Evolutionary conservation across 2,329 filamentous ascomycete species (phyloP).

Genomic region (Xylaria sp.): DNA sequence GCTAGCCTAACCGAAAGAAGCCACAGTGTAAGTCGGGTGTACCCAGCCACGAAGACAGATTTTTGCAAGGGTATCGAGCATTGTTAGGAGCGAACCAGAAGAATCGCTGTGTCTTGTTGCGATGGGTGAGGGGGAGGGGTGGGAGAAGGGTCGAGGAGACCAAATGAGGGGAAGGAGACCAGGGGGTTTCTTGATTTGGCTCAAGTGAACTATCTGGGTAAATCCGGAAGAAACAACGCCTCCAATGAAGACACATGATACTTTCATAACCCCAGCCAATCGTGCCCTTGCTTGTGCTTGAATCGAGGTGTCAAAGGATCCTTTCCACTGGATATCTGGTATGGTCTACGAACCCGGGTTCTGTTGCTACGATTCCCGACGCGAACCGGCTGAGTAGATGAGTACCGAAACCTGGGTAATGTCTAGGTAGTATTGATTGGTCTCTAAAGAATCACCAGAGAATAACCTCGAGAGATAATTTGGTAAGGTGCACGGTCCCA

Average conservation of each 20-base stretch:
- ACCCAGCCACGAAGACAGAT: conserved; percentile 8
- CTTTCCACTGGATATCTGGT: conserved; percentile 7
- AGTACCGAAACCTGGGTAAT: neutral
- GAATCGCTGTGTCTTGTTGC: neutral
- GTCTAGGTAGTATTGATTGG: neutral
- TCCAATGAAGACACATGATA: conserved; percentile 21
- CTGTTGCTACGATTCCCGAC: conserved; percentile 9
- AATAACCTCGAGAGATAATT: neutral
- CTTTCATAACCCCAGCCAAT: conserved; percentile 17
- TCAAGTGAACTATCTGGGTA: conserved; percentile 26
- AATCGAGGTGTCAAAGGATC: conserved; percentile 11
- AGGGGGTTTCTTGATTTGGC: neutral
- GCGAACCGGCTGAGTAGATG: neutral
- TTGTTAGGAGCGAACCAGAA: neutral
- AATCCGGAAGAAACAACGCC: conserved; percentile 30
- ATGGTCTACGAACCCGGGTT: conserved; percentile 15
- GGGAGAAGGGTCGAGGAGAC: neutral
- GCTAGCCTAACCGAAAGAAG: conserved; percentile 8
- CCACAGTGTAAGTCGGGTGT: neutral
- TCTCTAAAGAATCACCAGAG: neutral
- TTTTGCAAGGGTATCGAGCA: neutral
- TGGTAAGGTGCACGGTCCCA: neutral
- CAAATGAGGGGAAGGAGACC: conserved; percentile 5
- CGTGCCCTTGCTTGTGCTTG: neutral
- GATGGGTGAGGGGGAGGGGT: neutral